Percentiles rank a stretch among this genome's conserved stretches.
Evolutionary conservation across 805 yeast species (phyloP).

Genomic region (Debaryomyces castellii): DNA sequence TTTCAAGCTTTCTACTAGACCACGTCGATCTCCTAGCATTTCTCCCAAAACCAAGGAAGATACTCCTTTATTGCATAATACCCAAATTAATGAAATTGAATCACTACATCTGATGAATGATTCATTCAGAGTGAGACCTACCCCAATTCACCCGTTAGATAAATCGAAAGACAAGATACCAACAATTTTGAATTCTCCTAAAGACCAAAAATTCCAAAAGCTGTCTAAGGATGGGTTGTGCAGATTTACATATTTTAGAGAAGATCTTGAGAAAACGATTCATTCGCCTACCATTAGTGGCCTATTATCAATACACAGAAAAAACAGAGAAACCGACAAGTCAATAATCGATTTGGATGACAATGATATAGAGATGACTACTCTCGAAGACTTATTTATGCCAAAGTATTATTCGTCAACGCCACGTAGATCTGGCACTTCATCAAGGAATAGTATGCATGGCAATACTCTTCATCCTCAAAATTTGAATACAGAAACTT

Average conservation of each 20-base stretch:
- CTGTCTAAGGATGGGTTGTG: constrained; percentile 24
- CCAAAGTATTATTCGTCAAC: constrained; percentile 18
- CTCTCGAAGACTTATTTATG: constrained; percentile 23
- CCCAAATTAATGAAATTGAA: constrained; percentile 32
- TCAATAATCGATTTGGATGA: background rate
- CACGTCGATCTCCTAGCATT: background rate
- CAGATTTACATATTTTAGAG: constrained; percentile 90
- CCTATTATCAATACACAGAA: constrained; percentile 33
- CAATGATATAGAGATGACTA: constrained; percentile 5
- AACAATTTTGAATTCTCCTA: constrained; percentile 22
- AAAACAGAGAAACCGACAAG: constrained; percentile 5
- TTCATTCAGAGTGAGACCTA: constrained; percentile 64
- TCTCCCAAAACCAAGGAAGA: constrained; percentile 21
- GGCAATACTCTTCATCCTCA: background rate
- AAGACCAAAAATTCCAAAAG: constrained; percentile 10
- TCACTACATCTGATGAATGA: constrained; percentile 40
- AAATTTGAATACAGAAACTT: background rate
- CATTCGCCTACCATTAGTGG: constrained; percentile 90
- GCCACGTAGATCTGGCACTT: background rate
- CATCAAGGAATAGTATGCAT: constrained; percentile 4
- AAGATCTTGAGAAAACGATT: constrained; percentile 82
- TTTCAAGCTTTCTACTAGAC: constrained; percentile 24
- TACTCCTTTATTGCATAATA: constrained; percentile 29
- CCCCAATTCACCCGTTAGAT: constrained; percentile 75
- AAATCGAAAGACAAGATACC: constrained; percentile 28